Percentiles rank a stretch among this genome's conserved stretches.
Conservation (phyloP, 2,329 filamentous ascomycete species). For the Paecilomyces dactylethromorphus region DNA sequence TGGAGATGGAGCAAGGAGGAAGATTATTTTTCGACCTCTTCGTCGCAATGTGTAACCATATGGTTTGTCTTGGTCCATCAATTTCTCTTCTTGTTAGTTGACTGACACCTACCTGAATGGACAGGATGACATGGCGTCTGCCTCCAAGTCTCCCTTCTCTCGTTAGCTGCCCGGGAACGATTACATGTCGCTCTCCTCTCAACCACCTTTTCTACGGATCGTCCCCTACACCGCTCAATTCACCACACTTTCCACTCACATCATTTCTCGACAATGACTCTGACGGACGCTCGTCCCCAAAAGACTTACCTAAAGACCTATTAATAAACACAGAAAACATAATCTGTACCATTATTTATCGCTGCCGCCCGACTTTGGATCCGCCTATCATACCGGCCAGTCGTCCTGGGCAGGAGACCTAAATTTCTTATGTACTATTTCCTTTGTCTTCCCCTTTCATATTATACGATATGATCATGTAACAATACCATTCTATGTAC, state of each 20-base stretch:
- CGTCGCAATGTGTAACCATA: constrained; percentile 86
- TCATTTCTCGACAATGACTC: neutral
- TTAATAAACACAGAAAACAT: neutral
- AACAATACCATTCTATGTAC: neutral
- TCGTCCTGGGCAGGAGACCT: neutral
- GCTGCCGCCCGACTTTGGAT: neutral
- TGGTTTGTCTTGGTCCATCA: constrained; percentile 48
- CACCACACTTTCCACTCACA: neutral
- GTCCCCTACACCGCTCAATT: neutral
- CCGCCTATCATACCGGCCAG: neutral
- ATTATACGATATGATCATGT: neutral
- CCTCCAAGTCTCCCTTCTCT: constrained; percentile 14
- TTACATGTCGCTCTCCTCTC: neutral
- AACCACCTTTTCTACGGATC: neutral
- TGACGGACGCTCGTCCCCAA: neutral
- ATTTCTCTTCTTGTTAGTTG: neutral
- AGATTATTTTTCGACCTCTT: constrained; percentile 91
- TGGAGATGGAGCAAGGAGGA: constrained; percentile 84
- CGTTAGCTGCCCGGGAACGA: constrained; percentile 5
- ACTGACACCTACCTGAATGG: constrained; percentile 7
- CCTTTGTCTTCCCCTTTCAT: neutral
- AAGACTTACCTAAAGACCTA: neutral
- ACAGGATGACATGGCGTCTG: constrained; percentile 15
- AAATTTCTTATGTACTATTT: neutral
- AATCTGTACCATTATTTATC: neutral